These are phyloP conservation scores for Lentinula detonsa DNA, from an alignment of 768 basidiomycete genomes.

Conservation along the genomic window DNA sequence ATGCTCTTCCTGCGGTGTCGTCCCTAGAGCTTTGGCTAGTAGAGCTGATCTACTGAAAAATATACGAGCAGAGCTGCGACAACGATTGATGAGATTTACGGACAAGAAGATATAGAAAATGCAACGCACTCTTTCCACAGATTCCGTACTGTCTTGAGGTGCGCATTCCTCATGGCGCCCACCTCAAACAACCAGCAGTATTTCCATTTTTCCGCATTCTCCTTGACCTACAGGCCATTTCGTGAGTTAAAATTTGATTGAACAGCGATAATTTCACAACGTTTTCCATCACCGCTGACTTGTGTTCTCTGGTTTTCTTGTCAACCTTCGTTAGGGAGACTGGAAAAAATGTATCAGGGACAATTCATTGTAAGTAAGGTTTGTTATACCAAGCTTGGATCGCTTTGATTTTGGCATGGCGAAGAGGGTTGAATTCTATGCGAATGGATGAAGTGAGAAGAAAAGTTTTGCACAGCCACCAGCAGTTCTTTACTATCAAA, in stretches of 20 bases:
- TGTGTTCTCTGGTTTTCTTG: constrained; percentile 91
- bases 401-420: constrained; percentile 1
- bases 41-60: constrained; percentile 85
- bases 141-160: constrained; percentile 88
- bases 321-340: constrained; percentile 92
- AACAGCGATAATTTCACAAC: constrained; percentile 31
- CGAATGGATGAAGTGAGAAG: not conserved
- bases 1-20: constrained; percentile 83
- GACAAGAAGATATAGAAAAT: not conserved
- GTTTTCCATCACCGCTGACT: constrained; percentile 75
- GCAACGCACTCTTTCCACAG: constrained; percentile 84
- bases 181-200: constrained; percentile 97
- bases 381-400: not conserved
- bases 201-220: constrained; percentile 81
- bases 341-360: constrained; percentile 16
- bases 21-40: constrained; percentile 94
- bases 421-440: not conserved
- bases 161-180: constrained; percentile 91
- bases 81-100: constrained; percentile 2
- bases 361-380: too few species aligned
- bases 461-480: not conserved
- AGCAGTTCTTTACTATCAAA: too few species aligned
- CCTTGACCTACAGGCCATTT: constrained; percentile 55
- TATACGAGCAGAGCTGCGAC: constrained; percentile 66
- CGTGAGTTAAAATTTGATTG: constrained; percentile 1